Base-by-base conservation (phyloP, 148 eudicot species). In the Salicornia ramosissima region DNA sequence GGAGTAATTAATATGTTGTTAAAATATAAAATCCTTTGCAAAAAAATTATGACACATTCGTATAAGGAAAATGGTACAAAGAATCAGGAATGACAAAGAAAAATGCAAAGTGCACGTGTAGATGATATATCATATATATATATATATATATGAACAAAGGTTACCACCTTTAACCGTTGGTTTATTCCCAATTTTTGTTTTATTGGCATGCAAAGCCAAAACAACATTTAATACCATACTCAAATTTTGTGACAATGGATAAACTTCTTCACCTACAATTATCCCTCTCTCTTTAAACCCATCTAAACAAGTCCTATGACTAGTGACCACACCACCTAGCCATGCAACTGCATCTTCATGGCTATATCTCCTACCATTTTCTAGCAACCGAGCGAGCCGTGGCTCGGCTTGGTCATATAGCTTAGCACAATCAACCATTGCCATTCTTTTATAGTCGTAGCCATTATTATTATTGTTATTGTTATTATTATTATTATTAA, bases 291-390 rank as follows among this genome's bases (percentile, higher is more conserved):
- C 90, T 14, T 64, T 68, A 64, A 90, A 65, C 50, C 90, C 90
- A 81, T 87, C 92, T 83, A 86, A 78, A 78, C 96, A 90, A 71
- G 81, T 81, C 74, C 64, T 69, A 78, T 90, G 88, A 73, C 86
- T 81, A 3, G 92, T 88, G 70, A 80, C 45, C 47, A 81, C 83
- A 5, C 79, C 88, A 59, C 90, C 86, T 2, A 86, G 80, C 96
- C 96, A 87, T 24, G 88, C 75, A 39, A 81, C 22, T 0, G 76
- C 88, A 55, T 90, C 96, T 21, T 78, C 90, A 21, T 50, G 29
- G 60, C 71, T 67, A 56, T 59, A 75, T 19, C 28, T 36, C 26
- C n/a, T 64, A n/a, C 66, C 57, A 4, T 55, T 12, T 15, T 63
- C 66, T 39, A 74, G 74, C 71, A 84, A 45, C 31, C 80, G 63